phyloP scores from a whole-genome alignment of 2,329 filamentous ascomycete species.

The Claviceps paspali region DNA sequence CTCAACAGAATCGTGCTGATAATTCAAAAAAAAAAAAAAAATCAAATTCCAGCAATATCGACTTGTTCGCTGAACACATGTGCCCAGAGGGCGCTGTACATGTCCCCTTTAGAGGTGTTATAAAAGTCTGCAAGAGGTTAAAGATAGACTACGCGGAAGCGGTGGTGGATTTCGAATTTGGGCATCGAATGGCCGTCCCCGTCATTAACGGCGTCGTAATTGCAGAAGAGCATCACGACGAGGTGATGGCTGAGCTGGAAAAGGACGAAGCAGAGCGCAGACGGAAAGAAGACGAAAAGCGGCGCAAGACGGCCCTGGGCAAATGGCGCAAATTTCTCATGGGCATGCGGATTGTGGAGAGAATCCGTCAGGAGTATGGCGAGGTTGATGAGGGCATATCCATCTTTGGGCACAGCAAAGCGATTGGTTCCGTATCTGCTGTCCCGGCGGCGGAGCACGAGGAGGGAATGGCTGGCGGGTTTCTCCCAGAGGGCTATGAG shows the following conservation, averaged over 20 bases:
- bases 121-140: slow-evolving; percentile 68
- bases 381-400: slow-evolving; percentile 37
- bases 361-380: slow-evolving; percentile 64
- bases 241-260: slow-evolving; percentile 63
- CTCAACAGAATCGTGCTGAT: no score
- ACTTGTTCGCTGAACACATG: slow-evolving; percentile 90
- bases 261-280: slow-evolving; percentile 60
- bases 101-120: slow-evolving; percentile 61
- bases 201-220: slow-evolving; percentile 84
- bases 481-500: slow-evolving; percentile 41
- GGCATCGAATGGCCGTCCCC: slow-evolving; percentile 83
- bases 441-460: slow-evolving; percentile 17
- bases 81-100: slow-evolving; percentile 72
- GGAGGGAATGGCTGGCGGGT: slow-evolving; percentile 44
- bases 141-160: slow-evolving; percentile 85
- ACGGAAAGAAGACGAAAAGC: slow-evolving; percentile 72
- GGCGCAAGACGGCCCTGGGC: slow-evolving; percentile 54
- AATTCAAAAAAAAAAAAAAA: no score
- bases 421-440: slow-evolving; percentile 5
- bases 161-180: slow-evolving; percentile 93
- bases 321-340: slow-evolving; percentile 81
- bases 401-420: slow-evolving; percentile 35
- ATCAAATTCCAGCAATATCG: slow-evolving; percentile 51
- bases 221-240: slow-evolving; percentile 60
- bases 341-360: slow-evolving; percentile 67